Base-by-base conservation (phyloP, 1,139 yeast genomes). In the Yamadazyma siamensis region DNA sequence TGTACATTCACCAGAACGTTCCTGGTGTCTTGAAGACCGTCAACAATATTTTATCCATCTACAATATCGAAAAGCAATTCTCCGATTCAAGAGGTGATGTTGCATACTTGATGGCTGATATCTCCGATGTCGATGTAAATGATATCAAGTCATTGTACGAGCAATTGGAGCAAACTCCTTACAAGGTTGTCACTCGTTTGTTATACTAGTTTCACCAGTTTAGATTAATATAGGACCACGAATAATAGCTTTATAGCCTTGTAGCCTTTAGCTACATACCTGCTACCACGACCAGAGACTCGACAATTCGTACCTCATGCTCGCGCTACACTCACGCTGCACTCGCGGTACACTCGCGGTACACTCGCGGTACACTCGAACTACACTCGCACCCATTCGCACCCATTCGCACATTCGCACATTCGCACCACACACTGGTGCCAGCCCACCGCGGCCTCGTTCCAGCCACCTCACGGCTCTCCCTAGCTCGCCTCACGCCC, bases 11-110 rank as follows among this genome's bases (percentile, higher is more conserved):
- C 68, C 94, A 86, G 63, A 91, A 91, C 64, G 96, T 94, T 49
- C 98, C 99, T 22, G 99, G 99, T 77, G 99, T 94, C 35, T 75
- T 91, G 75, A 85, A 88, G 61, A 88, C 96, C 26, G 98, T 91
- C 52, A 91, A 94, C 72, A 91, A 91, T 67, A 87, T 91, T 50
- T 79, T 91, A 60, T 85, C 95, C 38, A 81, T 82, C 59, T 94
- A 94, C 71, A 94, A 91, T 65, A 91, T 91, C 61, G 97, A 89
- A 65, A 91, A 91, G 65, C 99, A 91, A 70, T 91, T 81, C 65
- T 82, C 96, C 15, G 98, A 94, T 60, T 88, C 97, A 15, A 79
- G 84, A 53, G 96, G 96, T 44, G 95, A 87, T 37, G 82, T 91
- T 53, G 99, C 99, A 33, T 91, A 94, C 66, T 76, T 91, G 59